Percentiles rank a stretch among this genome's conserved stretches.
Conservation (phyloP, 2,329 filamentous ascomycete species). For the Colletotrichum tanaceti region DNA sequence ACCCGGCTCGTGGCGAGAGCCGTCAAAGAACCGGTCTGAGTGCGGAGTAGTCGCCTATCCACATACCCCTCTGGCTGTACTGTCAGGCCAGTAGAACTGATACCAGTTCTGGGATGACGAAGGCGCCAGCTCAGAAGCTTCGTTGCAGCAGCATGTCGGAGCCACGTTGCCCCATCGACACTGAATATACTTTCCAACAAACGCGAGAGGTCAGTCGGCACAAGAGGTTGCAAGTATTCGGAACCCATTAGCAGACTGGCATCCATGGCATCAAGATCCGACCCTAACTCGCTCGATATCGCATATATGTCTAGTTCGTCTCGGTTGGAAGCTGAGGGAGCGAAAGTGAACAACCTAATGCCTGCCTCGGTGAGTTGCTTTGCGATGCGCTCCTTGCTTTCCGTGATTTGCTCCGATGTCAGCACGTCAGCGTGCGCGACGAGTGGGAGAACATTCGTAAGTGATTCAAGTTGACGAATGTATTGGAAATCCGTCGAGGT, state of each 20-base stretch:
- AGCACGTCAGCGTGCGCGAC: slow-evolving; percentile 82
- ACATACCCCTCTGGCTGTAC: slow-evolving; percentile 39
- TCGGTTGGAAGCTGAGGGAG: slow-evolving; percentile 49
- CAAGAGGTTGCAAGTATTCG: slow-evolving; percentile 85
- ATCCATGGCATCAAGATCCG: slow-evolving; percentile 87
- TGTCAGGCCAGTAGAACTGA: slow-evolving; percentile 21
- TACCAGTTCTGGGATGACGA: slow-evolving; percentile 41
- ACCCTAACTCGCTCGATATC: slow-evolving; percentile 78
- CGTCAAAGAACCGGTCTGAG: slow-evolving; percentile 44
- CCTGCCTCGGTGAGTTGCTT: slow-evolving; percentile 66
- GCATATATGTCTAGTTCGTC: slow-evolving; percentile 69
- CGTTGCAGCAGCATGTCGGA: slow-evolving; percentile 84
- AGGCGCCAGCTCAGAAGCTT: slow-evolving; percentile 81
- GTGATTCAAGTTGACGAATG: slow-evolving; percentile 73
- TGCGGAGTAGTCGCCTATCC: slow-evolving; percentile 55
- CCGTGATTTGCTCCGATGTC: slow-evolving; percentile 64
- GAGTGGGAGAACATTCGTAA: slow-evolving; percentile 88
- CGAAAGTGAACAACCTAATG: slow-evolving; percentile 76
- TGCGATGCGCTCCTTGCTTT: slow-evolving; percentile 70
- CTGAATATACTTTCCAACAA: slow-evolving; percentile 83
- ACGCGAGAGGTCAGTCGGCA: slow-evolving; percentile 76
- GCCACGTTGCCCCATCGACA: slow-evolving; percentile 79
- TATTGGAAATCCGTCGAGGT: slow-evolving; percentile 71
- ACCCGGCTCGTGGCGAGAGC: slow-evolving; percentile 2
- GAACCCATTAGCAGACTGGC: slow-evolving; percentile 93